Base-by-base conservation (phyloP, 192 early-diverging fungal species). In the Entomortierella chlamydospora region DNA sequence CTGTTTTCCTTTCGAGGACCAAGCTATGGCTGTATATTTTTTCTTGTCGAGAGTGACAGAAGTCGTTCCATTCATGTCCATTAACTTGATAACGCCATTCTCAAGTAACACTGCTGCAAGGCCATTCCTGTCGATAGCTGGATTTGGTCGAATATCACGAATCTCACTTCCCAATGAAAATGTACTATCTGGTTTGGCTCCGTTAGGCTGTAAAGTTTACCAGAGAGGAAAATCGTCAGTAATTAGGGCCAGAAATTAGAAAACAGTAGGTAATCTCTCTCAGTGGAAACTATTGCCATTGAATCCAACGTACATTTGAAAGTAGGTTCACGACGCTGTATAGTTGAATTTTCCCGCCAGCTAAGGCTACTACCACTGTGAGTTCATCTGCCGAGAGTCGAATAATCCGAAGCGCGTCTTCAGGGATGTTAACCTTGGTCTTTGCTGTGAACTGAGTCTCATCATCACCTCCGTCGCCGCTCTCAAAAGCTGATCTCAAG, bases 1-100 rank as follows among this genome's bases (percentile, higher is more conserved):
- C 72, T 96, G 96, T 68, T 95, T 96, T 70, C 96, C 96, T 70
- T 97, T 97, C 34, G 85, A 86, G 41, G 94, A 95, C 96, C 96
- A 97, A 47, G 88, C 91, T 25, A 96, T 86, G 9, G 88, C 81
- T 13, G 87, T 88, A 47, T 85, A 65, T 17, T 64, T 80, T 18
- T 58, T 62, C 25, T 72, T 43, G 30, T 69, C 70, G 20, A 93
- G 68, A 11, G 54, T 71, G 2, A 65, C 86, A 2, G 29, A 17
- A 10, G 69, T 62, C 5, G 69, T 65, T 0, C 68, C 67, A 8
- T 59, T 64, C 15, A 83, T 52, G 53, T 86, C 82, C 3, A 88
- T 79, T 7, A 90, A 81, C 22, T 50, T 45, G 33, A 81, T 64
- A 4, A 45, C 31, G 26, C 77, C 25, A 29, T 73, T 65, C 9